Conservation (phyloP, 768 basidiomycete species). For the Lactarius trivialis region DNA sequence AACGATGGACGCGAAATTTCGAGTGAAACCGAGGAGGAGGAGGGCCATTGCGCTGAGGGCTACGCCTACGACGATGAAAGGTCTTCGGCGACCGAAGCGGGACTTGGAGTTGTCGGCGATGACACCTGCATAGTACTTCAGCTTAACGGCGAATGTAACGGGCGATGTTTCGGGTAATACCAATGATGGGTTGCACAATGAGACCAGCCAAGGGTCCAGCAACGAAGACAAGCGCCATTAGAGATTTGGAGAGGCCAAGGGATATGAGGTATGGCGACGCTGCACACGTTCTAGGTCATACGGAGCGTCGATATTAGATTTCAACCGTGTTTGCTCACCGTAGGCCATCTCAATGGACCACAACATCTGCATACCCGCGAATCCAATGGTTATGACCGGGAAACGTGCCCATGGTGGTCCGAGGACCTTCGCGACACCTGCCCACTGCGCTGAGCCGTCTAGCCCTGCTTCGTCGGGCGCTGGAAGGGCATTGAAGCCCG, state of each 20-base stretch:
- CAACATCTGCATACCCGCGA: slow-evolving; percentile 80
- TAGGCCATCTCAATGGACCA: slow-evolving; percentile 97
- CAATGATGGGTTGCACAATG: slow-evolving; percentile 86
- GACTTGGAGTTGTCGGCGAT: slow-evolving; percentile 83
- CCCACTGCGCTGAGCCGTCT: slow-evolving; percentile 35
- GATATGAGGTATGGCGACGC: slow-evolving; percentile 88
- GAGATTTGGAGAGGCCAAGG: slow-evolving; percentile 78
- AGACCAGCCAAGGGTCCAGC: slow-evolving; percentile 89
- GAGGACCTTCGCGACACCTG: slow-evolving; percentile 50
- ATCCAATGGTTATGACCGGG: slow-evolving; percentile 66
- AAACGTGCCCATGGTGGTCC: slow-evolving; percentile 65
- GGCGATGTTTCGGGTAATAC: slow-evolving; percentile 31
- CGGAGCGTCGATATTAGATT: no score
- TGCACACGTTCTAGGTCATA: slow-evolving; percentile 23
- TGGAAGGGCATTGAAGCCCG: slow-evolving; percentile 45
- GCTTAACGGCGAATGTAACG: neutral
- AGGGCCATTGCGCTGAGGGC: slow-evolving; percentile 61
- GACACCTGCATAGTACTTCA: slow-evolving; percentile 35
- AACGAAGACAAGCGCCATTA: slow-evolving; percentile 86
- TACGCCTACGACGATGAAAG: slow-evolving; percentile 76
- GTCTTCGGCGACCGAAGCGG: slow-evolving; percentile 75
- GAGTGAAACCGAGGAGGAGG: slow-evolving; percentile 78
- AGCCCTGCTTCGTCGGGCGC: slow-evolving; percentile 38
- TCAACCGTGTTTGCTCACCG: slow-evolving; percentile 34
- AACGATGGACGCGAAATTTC: slow-evolving; percentile 52